Evolutionary conservation across 257 asterid genomes (phyloP), one percentile per base, ranked within the genome.

Genomic region (Fraxinus excelsior): DNA sequence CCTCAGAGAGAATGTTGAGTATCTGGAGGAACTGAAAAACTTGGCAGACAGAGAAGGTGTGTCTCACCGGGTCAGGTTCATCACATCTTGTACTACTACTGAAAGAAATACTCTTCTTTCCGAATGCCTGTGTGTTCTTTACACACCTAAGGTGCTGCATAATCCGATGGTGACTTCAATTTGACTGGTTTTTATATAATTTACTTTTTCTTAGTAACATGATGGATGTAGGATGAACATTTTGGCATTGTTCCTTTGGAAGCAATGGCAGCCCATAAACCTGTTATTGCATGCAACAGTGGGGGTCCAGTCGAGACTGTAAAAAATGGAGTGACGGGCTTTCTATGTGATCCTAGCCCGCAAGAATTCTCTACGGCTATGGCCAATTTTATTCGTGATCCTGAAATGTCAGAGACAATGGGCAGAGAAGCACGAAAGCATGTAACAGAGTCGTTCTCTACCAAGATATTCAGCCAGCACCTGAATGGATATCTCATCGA

Each of bases 241-340:
- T 96, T 96, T 25, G 99, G 99, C 49, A 96, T 96, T 29, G 99
- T 96, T 73, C 99, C 99, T 64, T 16, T 96, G 80, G 99, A 96
- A 82, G 97, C 99, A 46, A 96, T 96, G 99, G 98, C 98, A 49
- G 92, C 98, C 5, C 75, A 86, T 77, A 96, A 96, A 81, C 99
- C 99, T 0, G 98, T 96, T 31, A 87, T 93, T 32, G 97, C 98
- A 5, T 93, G 99, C 85, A 88, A 93, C 77, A 93, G 98, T 71
- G 97, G 98, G 35, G 98, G 98, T 21, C 97, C 99, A 3, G 92
- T 93, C 10, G 99, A 96, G 94, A 83, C 97, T 0, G 75, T 96
- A 69, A 90, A 83, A 72, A 79, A 85, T 4, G 97, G 94, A 11
- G 86, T 84, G 65, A 93, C 99, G 0, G 99, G 98, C 66, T 93